Conservation (phyloP, 495 filamentous ascomycete species). For the Aspergillus nanangensis region DNA sequence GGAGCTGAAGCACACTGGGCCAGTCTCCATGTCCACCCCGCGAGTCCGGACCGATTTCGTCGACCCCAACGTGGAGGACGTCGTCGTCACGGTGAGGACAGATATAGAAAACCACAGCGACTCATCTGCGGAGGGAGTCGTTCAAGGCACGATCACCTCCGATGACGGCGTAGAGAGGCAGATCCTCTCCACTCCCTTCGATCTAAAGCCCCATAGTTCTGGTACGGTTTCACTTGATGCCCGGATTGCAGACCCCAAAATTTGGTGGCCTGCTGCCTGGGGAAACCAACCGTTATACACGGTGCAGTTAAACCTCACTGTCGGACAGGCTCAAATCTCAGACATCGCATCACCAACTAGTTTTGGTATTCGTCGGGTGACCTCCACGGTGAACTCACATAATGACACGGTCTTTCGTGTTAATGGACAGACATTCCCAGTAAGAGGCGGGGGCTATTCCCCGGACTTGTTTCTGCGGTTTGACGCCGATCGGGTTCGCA, state of each 20-base stretch:
- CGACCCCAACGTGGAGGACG: constrained; percentile 18
- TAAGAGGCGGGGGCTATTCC: constrained; percentile 56
- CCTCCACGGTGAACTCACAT: constrained; percentile 42
- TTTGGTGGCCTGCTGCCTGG: constrained; percentile 79
- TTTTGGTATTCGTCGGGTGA: constrained; percentile 56
- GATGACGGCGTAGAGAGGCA: constrained; percentile 14
- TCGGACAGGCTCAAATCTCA: constrained; percentile 27
- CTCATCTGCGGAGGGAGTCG: constrained; percentile 23
- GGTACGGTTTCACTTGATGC: constrained; percentile 33
- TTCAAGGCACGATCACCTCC: constrained; percentile 33
- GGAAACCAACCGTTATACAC: constrained; percentile 70
- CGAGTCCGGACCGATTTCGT: constrained; percentile 44
- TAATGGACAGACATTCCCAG: constrained; percentile 54
- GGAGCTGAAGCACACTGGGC: constrained; percentile 52
- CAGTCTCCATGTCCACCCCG: constrained; percentile 45
- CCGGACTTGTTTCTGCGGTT: constrained; percentile 61
- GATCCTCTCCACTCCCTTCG: constrained; percentile 25
- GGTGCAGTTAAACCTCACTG: constrained; percentile 34
- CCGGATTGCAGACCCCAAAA: constrained; percentile 46
- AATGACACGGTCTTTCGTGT: constrained; percentile 54
- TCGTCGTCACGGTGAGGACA: constrained; percentile 40
- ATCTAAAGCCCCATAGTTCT: constrained; percentile 32
- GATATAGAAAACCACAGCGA: constrained; percentile 47
- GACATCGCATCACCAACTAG: constrained; percentile 29
- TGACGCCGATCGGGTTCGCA: constrained; percentile 34